Evolutionary conservation across 1,284 basidiomycete genomes (phyloP).

Genomic region (Pseudozyma flocculosa): DNA sequence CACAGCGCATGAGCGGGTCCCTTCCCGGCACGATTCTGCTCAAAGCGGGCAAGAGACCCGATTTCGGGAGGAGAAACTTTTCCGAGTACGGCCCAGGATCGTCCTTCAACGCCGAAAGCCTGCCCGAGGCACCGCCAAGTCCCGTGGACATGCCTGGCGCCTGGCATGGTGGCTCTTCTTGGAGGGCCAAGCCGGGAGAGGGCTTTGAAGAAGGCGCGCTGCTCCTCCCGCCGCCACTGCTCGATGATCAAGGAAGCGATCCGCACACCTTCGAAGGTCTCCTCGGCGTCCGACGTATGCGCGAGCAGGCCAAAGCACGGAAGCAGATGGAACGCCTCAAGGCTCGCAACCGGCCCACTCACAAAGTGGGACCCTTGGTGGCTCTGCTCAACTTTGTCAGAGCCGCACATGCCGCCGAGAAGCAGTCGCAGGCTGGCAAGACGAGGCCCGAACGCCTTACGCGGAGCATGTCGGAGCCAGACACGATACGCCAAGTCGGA

Average conservation of each 20-base stretch:
- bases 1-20: no score
- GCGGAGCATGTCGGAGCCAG: no score
- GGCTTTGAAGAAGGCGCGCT: slow-evolving; percentile 45
- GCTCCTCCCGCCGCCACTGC: slow-evolving; percentile 50
- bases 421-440: background rate
- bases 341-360: slow-evolving; percentile 49
- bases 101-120: slow-evolving; percentile 11
- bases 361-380: slow-evolving; percentile 49
- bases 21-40: slow-evolving; percentile 16
- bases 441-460: no score
- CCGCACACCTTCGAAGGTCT: slow-evolving; percentile 41
- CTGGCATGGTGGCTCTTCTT: slow-evolving; percentile 39
- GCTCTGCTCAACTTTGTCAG: slow-evolving; percentile 54
- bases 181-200: slow-evolving; percentile 31
- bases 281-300: slow-evolving; percentile 48
- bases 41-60: slow-evolving; percentile 16
- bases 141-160: slow-evolving; percentile 55
- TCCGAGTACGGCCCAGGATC: slow-evolving; percentile 43
- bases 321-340: slow-evolving; percentile 42
- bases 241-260: slow-evolving; percentile 48
- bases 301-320: slow-evolving; percentile 41
- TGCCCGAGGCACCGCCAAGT: slow-evolving; percentile 46
- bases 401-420: slow-evolving; percentile 52
- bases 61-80: slow-evolving; percentile 5
- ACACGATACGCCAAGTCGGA: no score